Percentiles rank a stretch among this genome's conserved stretches.
Evolutionary conservation across 495 filamentous ascomycete species (phyloP).

Genomic region (Neurospora sp.): DNA sequence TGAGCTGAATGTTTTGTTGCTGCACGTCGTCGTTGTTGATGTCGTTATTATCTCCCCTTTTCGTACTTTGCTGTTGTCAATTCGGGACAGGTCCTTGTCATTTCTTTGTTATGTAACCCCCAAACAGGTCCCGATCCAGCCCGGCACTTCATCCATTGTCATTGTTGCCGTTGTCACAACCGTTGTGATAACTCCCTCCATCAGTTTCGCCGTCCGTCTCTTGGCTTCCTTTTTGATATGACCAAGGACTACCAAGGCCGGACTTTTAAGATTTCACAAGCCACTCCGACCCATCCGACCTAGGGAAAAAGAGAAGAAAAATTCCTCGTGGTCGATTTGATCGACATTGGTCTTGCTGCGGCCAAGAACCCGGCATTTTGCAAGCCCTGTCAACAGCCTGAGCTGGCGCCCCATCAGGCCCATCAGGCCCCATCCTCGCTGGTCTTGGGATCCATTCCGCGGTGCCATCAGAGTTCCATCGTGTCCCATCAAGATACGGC

Average conservation of each 20-base stretch:
- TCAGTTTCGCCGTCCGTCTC: background rate
- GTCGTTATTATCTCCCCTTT: background rate
- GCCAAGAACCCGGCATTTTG: background rate
- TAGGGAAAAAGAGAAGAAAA: background rate
- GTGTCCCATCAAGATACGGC: background rate
- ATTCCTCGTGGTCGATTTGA: background rate
- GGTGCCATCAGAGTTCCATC: background rate
- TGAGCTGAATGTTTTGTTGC: background rate
- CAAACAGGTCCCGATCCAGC: background rate
- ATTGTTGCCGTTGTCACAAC: background rate
- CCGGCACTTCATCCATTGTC: background rate
- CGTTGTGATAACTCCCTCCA: background rate
- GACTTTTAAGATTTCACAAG: background rate
- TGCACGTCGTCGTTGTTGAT: background rate
- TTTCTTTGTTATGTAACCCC: background rate
- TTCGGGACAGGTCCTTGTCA: background rate
- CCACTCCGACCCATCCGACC: background rate
- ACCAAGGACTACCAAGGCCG: background rate
- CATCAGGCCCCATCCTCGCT: background rate
- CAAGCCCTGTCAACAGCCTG: background rate
- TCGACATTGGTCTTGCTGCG: background rate
- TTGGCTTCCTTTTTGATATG: background rate
- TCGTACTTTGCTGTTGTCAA: background rate
- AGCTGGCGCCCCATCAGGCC: background rate
- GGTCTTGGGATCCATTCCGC: background rate